phyloP scores from a whole-genome alignment of 257 asterid species.

The Ilex aquifolium region DNA sequence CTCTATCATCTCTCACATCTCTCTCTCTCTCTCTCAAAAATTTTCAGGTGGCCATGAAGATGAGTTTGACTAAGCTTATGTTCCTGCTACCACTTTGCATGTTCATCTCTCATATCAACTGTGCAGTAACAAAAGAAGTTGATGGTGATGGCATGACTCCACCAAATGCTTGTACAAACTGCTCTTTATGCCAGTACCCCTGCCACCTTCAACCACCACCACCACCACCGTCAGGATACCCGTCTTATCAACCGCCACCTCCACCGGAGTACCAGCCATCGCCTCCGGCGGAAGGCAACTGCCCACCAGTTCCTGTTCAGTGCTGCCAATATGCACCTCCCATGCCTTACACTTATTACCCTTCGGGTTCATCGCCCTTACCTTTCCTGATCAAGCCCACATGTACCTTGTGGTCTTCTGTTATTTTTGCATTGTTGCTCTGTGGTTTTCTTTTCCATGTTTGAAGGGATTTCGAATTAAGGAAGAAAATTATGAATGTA shows the following conservation, averaged over 20 bases:
- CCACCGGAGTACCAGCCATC: slow-evolving; percentile 18
- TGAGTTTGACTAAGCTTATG: slow-evolving; percentile 15
- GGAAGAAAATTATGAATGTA: not conserved
- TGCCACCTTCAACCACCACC: slow-evolving; percentile 16
- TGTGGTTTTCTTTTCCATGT: slow-evolving; percentile 1
- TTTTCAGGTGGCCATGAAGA: not conserved
- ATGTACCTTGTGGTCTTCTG: slow-evolving; percentile 9
- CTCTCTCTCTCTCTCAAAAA: not conserved
- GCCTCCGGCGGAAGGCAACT: slow-evolving; percentile 14
- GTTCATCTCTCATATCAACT: slow-evolving; percentile 5
- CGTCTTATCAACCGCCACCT: slow-evolving; percentile 5
- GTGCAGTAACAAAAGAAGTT: slow-evolving; percentile 5
- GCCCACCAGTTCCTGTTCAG: slow-evolving; percentile 25
- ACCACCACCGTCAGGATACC: slow-evolving; percentile 5
- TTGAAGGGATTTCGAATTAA: slow-evolving; percentile 4
- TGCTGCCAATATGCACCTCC: slow-evolving; percentile 27
- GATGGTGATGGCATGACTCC: slow-evolving; percentile 20
- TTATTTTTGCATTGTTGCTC: slow-evolving; percentile 5
- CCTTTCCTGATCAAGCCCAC: slow-evolving; percentile 1
- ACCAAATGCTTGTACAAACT: slow-evolving; percentile 17
- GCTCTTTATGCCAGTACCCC: slow-evolving; percentile 23
- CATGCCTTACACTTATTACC: not conserved
- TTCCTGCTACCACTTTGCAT: slow-evolving; percentile 7
- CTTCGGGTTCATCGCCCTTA: slow-evolving; percentile 15
- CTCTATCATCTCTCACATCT: not conserved